Conservation (phyloP, 2,329 filamentous ascomycete species). For the Lachnum nothofagi region DNA sequence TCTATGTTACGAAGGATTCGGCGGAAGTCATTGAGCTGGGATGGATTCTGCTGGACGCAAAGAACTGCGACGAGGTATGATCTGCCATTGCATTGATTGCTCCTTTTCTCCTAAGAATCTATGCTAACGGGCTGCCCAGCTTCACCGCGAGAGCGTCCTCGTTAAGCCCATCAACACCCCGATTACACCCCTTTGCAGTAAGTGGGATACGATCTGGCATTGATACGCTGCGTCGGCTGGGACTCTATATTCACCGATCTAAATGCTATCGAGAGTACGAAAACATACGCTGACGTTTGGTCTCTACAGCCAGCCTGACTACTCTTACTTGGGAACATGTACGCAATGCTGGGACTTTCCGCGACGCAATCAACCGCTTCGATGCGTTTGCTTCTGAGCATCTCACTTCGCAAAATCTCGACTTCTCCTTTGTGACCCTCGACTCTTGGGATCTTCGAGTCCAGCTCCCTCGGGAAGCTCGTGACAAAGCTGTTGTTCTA, state of each 20-base stretch:
- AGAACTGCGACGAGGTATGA: conserved; percentile 85
- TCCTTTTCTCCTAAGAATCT: conserved; percentile 4
- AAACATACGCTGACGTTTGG: conserved; percentile 17
- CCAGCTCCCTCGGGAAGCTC: conserved; percentile 92
- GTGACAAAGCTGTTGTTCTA: conserved; percentile 95
- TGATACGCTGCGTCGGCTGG: no score
- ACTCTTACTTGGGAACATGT: conserved; percentile 99
- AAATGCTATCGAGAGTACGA: conserved; percentile 4
- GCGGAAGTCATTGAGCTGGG: conserved; percentile 98
- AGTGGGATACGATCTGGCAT: conserved; percentile 51
- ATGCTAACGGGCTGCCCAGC: conserved; percentile 46
- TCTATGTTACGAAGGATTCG: conserved; percentile 98
- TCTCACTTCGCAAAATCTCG: conserved; percentile 81
- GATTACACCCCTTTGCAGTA: conserved; percentile 97
- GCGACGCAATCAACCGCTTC: conserved; percentile 92
- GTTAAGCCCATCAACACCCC: conserved; percentile 98
- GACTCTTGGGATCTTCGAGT: conserved; percentile 98
- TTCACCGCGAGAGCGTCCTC: conserved; percentile 90
- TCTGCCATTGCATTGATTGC: conserved; percentile 9
- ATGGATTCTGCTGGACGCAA: conserved; percentile 92
- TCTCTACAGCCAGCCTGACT: conserved; percentile 75
- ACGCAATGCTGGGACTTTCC: conserved; percentile 92
- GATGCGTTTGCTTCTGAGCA: conserved; percentile 91
- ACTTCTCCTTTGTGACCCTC: conserved; percentile 97
- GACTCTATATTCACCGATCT: no score